A percentile compares a stretch with the other conserved stretches of the same genome.
Conservation (phyloP, 805 yeast species). For the Candida manassasensis region DNA sequence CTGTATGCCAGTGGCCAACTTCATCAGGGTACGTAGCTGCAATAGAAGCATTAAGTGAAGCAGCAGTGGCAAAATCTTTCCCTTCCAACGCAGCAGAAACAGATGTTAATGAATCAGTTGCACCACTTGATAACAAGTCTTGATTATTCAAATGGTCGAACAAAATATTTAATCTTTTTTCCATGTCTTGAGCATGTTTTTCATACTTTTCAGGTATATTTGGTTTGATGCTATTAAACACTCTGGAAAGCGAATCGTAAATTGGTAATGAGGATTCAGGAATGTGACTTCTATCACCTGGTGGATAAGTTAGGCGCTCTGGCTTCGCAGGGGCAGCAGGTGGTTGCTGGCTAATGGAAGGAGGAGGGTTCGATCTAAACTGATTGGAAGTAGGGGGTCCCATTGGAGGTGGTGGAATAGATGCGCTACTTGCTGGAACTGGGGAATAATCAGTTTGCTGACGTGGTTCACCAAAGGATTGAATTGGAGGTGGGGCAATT, state of each 20-base stretch:
- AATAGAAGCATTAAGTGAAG: conserved; percentile 50
- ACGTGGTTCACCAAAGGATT: conserved; percentile 6
- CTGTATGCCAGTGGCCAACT: conserved; percentile 89
- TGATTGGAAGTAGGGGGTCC: conserved; percentile 18
- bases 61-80: conserved; percentile 58
- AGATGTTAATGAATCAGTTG: conserved; percentile 48
- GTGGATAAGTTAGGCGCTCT: conserved; percentile 36
- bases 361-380: conserved; percentile 15
- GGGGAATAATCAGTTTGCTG: conserved; percentile 7
- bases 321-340: conserved; percentile 21
- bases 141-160: conserved; percentile 74
- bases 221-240: conserved; percentile 62
- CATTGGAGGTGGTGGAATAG: conserved; percentile 16
- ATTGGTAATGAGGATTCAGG: conserved; percentile 57
- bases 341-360: conserved; percentile 15
- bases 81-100: conserved; percentile 47
- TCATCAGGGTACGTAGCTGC: conserved; percentile 64
- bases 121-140: conserved; percentile 56
- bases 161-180: conserved; percentile 70
- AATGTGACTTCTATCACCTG: conserved; percentile 67
- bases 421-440: conserved; percentile 10
- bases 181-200: conserved; percentile 76
- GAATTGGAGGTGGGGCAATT: conserved; percentile 18
- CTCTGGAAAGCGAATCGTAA: conserved; percentile 48
- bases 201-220: conserved; percentile 67